Evolutionary conservation across 2,329 filamentous ascomycete species (phyloP).

Genomic region (Cyanodermella asteris): DNA sequence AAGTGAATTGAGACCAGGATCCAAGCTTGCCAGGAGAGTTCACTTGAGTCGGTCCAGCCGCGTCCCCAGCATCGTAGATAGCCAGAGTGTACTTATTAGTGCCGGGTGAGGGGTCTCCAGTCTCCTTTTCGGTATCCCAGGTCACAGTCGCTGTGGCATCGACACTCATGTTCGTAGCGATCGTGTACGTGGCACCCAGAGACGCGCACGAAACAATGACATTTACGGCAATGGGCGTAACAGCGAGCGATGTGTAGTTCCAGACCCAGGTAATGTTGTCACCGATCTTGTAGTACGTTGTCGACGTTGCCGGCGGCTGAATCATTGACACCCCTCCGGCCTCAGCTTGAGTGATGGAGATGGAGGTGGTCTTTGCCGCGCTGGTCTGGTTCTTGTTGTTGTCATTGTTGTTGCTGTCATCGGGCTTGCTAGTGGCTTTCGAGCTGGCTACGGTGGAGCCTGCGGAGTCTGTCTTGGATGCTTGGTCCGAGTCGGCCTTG

Average conservation of each 20-base stretch:
- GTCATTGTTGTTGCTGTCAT: conserved; percentile 11
- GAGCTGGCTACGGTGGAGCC: conserved; percentile 5
- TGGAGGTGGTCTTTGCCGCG: conserved; percentile 9
- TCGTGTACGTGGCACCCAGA: conserved; percentile 38
- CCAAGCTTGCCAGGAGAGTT: conserved; percentile 33
- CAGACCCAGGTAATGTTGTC: conserved; percentile 41
- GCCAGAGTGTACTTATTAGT: conserved; percentile 41
- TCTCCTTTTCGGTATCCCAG: conserved; percentile 39
- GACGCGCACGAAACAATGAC: conserved; percentile 37
- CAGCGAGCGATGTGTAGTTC: conserved; percentile 44
- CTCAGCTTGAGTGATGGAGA: conserved; percentile 10
- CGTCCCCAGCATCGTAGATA: conserved; percentile 39
- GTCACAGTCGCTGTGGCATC: conserved; percentile 28
- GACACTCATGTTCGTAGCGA: conserved; percentile 35
- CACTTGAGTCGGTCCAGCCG: conserved; percentile 27
- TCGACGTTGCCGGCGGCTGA: conserved; percentile 28
- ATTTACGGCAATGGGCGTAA: conserved; percentile 36
- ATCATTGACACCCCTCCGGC: conserved; percentile 41
- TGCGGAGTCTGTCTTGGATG: conserved; percentile 4
- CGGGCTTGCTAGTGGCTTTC: conserved; percentile 6
- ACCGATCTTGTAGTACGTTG: conserved; percentile 42
- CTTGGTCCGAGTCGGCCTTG: conserved; percentile 3
- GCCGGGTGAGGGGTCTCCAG: conserved; percentile 28
- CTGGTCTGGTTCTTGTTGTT: conserved; percentile 6
- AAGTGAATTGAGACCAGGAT: conserved; percentile 28